Evolutionary conservation across 208 protist species (phyloP).

Genomic region (Leishmania mexicana): DNA sequence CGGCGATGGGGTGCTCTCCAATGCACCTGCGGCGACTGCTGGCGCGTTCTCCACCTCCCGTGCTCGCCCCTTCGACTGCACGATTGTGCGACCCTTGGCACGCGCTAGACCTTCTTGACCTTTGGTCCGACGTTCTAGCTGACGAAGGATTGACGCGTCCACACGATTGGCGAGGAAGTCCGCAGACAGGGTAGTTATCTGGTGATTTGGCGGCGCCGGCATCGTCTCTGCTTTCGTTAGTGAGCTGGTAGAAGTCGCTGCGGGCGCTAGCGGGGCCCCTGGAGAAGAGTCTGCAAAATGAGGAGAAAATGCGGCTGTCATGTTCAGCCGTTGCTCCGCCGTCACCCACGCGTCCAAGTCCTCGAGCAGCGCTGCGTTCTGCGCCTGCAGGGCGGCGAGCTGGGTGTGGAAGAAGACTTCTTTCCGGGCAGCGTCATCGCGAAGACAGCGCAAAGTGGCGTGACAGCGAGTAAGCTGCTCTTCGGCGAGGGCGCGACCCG

Average conservation of each 20-base stretch:
- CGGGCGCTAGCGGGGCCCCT: background rate
- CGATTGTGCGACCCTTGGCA: conserved; percentile 4
- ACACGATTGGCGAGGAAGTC: background rate
- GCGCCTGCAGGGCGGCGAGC: conserved; percentile 18
- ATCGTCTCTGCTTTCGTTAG: background rate
- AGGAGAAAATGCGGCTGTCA: background rate
- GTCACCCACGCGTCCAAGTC: conserved; percentile 20
- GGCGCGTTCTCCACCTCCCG: conserved; percentile 9
- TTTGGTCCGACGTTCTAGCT: background rate
- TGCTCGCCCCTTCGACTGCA: conserved; percentile 8
- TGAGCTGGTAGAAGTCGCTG: background rate
- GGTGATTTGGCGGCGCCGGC: background rate
- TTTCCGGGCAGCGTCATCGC: conserved; percentile 3
- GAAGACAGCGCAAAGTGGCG: conserved; percentile 8
- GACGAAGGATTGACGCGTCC: background rate
- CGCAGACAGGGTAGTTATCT: background rate
- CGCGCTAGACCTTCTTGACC: background rate
- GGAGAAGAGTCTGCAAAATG: background rate
- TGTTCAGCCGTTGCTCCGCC: background rate
- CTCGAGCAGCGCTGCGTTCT: conserved; percentile 33
- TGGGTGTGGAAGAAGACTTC: conserved; percentile 6
- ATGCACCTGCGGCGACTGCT: background rate
- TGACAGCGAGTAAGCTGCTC: conserved; percentile 24
- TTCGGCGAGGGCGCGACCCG: background rate
- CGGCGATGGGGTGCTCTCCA: background rate